Conservation (phyloP, 371 early-diverging fungal species). For the Quaeritorhiza haematococci region DNA sequence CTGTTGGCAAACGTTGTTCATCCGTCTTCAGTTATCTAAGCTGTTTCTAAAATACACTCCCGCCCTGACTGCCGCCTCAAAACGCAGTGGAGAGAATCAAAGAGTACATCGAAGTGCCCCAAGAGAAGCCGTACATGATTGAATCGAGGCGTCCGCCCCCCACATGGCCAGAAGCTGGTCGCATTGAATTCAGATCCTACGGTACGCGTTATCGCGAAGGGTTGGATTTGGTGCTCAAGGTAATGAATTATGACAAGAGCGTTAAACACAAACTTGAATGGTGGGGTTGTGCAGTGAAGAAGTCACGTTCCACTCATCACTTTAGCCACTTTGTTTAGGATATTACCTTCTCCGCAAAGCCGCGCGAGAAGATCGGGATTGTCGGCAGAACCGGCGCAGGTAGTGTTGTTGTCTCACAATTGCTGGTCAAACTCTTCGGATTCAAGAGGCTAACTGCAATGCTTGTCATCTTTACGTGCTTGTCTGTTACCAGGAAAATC, state of each 20-base stretch:
- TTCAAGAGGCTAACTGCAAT: too few relatives aligned
- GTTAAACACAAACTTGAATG: too few relatives aligned
- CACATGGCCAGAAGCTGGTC: constrained; percentile 53
- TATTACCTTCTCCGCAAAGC: constrained; percentile 29
- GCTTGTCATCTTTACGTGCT: too few relatives aligned
- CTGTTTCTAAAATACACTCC: too few relatives aligned
- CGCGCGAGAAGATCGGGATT: constrained; percentile 57
- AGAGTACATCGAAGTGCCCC: constrained; percentile 78
- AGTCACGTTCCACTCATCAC: too few relatives aligned
- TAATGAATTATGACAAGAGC: too few relatives aligned
- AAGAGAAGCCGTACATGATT: constrained; percentile 63
- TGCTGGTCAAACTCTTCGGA: too few relatives aligned
- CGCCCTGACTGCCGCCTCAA: neutral
- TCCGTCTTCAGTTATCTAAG: constrained; percentile 12
- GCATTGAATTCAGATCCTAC: constrained; percentile 44
- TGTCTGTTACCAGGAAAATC: constrained; percentile 86
- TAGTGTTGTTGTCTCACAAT: too few relatives aligned
- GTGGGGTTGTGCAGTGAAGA: too few relatives aligned
- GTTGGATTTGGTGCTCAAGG: constrained; percentile 59
- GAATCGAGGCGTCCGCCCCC: constrained; percentile 25
- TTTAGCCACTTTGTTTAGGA: constrained; percentile 28
- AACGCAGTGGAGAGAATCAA: constrained; percentile 72
- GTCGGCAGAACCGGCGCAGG: constrained; percentile 88
- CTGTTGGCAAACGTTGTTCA: neutral
- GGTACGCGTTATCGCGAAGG: constrained; percentile 56